Conservation (phyloP, 441 rosid genomes). For the Syzygium malaccense region DNA sequence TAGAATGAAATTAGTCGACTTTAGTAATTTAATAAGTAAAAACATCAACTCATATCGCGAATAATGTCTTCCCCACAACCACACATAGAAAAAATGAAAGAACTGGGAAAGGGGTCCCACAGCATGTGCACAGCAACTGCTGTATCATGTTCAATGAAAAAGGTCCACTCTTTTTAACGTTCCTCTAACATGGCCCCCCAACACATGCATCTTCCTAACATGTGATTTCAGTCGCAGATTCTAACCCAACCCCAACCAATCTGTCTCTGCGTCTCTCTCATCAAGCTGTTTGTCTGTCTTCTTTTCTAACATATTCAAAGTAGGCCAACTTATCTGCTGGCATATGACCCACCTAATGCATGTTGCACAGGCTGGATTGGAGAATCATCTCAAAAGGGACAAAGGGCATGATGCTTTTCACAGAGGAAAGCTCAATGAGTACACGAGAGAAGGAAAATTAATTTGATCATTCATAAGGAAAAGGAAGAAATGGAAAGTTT, state of each 20-base stretch:
- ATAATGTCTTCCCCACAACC: not conserved
- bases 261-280: not conserved
- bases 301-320: not conserved
- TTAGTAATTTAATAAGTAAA: not conserved
- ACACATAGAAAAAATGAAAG: not conserved
- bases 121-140: not conserved
- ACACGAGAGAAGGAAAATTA: not conserved
- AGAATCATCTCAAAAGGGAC: not conserved
- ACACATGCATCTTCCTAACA: not conserved
- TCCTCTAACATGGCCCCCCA: not conserved
- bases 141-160: not conserved
- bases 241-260: not conserved
- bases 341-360: not conserved
- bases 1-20: not conserved
- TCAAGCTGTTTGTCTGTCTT: not conserved
- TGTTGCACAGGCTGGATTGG: not conserved
- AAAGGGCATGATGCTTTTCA: not conserved
- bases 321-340: not conserved
- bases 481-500: not conserved
- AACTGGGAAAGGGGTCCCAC: not conserved
- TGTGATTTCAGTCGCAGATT: not conserved
- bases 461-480: not conserved
- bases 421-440: not conserved
- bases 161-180: not conserved
- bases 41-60: not conserved